phyloP scores from a whole-genome alignment of 139 green algal genomes.

The Picochlorum sp. region DNA sequence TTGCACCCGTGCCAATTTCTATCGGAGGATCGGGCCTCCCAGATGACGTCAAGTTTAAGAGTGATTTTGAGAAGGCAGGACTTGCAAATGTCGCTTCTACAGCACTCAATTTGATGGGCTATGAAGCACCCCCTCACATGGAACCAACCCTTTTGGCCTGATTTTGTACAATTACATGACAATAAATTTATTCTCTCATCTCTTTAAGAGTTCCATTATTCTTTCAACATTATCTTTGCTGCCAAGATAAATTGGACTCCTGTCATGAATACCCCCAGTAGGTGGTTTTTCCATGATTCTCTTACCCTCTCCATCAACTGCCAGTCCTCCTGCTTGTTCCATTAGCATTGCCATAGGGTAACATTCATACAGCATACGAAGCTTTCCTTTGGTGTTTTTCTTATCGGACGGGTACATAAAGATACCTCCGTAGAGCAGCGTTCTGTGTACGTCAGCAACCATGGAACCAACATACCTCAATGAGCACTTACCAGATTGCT shows the following conservation, averaged over 20 bases:
- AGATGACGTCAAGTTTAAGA: conserved; percentile 45
- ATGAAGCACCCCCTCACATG: conserved; percentile 62
- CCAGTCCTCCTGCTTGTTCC: conserved; percentile 45
- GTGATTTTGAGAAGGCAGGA: conserved; percentile 73
- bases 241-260: conserved; percentile 49
- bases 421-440: conserved; percentile 64
- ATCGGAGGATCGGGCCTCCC: conserved; percentile 84
- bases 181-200: too few species aligned
- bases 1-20: conserved; percentile 81
- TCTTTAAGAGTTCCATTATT: conserved; percentile 9
- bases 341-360: conserved; percentile 58
- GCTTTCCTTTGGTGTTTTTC: conserved; percentile 58
- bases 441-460: conserved; percentile 71
- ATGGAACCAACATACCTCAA: conserved; percentile 65
- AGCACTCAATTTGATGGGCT: conserved; percentile 86
- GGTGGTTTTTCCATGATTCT: conserved; percentile 45
- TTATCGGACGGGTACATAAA: conserved; percentile 68
- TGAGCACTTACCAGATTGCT: conserved; percentile 39
- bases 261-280: conserved; percentile 35
- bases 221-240: conserved; percentile 36
- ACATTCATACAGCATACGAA: conserved; percentile 67
- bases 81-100: conserved; percentile 92
- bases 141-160: conserved; percentile 56
- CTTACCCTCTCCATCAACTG: conserved; percentile 27
- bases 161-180: background rate